phyloP scores from a whole-genome alignment of 352 stramenopile genomes.

The Phytophthora boehmeriae region DNA sequence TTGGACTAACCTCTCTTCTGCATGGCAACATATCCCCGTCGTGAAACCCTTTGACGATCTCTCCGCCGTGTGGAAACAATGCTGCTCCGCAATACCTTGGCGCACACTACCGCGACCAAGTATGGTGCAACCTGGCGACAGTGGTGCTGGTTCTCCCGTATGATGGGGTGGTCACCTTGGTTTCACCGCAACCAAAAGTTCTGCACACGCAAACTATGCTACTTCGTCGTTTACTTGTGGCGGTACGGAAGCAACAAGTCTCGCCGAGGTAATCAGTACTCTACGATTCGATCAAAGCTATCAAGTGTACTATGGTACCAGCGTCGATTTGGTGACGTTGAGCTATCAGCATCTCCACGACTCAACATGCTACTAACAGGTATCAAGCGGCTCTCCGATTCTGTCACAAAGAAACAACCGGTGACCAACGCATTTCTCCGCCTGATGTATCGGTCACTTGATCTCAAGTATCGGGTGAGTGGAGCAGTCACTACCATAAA shows the following conservation, averaged over 20 bases:
- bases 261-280: constrained; percentile 9
- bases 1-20: constrained; percentile 16
- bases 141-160: constrained; percentile 9
- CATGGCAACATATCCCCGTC: constrained; percentile 9
- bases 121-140: constrained; percentile 11
- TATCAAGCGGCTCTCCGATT: constrained; percentile 11
- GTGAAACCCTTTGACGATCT: constrained; percentile 13
- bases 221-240: constrained; percentile 16
- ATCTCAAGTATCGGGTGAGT: too few relatives aligned
- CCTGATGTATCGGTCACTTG: too few relatives aligned
- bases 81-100: constrained; percentile 2
- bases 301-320: constrained; percentile 19
- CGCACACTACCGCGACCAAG: constrained; percentile 13
- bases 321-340: constrained; percentile 1
- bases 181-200: background rate
- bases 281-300: constrained; percentile 19
- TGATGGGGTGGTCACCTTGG: constrained; percentile 21
- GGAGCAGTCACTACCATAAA: too few relatives aligned
- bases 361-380: constrained; percentile 11
- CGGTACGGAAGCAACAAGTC: constrained; percentile 5
- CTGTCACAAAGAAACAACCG: constrained; percentile 17
- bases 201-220: background rate
- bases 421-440: constrained; percentile 19
- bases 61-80: constrained; percentile 10
- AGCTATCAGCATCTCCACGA: background rate